These are phyloP conservation scores for Pseudogymnoascus sp. DNA, from an alignment of 2,329 filamentous ascomycete species.

Conservation along the genomic window DNA sequence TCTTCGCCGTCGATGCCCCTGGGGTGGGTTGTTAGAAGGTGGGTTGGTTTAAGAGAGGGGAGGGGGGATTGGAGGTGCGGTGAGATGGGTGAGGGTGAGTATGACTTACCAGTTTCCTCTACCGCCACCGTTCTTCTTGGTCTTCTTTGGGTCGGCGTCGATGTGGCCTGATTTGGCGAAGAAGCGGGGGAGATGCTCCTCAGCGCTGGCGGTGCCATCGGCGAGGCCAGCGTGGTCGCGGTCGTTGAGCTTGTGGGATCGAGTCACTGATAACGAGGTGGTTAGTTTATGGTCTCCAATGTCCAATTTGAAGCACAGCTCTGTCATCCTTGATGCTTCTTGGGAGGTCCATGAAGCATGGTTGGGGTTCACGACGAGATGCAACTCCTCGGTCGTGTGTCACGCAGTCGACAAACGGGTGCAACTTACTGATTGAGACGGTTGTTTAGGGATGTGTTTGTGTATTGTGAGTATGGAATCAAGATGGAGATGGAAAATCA, in stretches of 20 bases:
- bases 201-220: conserved; percentile 60
- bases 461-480: conserved; percentile 3
- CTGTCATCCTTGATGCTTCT: neutral
- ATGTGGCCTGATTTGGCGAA: conserved; percentile 81
- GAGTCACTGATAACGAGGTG: conserved; percentile 69
- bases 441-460: neutral
- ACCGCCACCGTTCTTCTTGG: conserved; percentile 92
- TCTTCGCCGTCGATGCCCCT: conserved; percentile 85
- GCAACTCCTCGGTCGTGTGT: neutral
- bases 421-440: neutral
- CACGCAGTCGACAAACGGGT: neutral
- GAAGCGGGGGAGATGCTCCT: conserved; percentile 79
- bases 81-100: neutral
- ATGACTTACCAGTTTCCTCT: conserved; percentile 85
- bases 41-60: conserved; percentile 4
- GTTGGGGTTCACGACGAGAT: too few species aligned
- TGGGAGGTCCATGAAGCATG: neutral
- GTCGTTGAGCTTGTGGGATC: conserved; percentile 92
- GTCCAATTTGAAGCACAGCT: neutral
- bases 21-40: conserved; percentile 13
- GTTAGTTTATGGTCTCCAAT: neutral
- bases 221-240: conserved; percentile 77
- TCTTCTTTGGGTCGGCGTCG: conserved; percentile 80
- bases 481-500: neutral
- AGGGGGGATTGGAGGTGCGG: neutral